Conservation (phyloP, 257 asterid genomes). For the Nicotiana tomentosiformis region DNA sequence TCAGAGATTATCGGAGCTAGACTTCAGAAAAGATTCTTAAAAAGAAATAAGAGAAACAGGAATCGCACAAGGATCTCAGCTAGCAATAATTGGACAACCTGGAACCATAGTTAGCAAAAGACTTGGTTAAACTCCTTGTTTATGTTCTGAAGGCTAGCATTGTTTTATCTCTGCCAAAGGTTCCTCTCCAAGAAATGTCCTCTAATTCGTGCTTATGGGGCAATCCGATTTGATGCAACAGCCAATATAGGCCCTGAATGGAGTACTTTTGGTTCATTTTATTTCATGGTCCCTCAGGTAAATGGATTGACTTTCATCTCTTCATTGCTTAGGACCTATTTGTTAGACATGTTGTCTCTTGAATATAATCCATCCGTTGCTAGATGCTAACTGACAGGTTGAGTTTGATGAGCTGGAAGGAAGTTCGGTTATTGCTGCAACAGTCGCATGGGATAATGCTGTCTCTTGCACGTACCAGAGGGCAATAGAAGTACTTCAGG, state of each 20-base stretch:
- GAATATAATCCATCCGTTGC: slow-evolving; percentile 17
- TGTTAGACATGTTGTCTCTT: neutral
- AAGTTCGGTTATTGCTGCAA: slow-evolving; percentile 86
- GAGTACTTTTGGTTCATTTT: slow-evolving; percentile 85
- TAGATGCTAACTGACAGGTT: slow-evolving; percentile 45
- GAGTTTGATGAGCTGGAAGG: slow-evolving; percentile 90
- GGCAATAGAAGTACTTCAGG: slow-evolving; percentile 67
- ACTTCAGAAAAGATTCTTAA: neutral
- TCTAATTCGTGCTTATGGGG: slow-evolving; percentile 90
- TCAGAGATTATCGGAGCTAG: neutral
- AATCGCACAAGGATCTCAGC: neutral
- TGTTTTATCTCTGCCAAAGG: slow-evolving; percentile 27
- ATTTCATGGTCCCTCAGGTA: slow-evolving; percentile 95
- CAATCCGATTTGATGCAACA: slow-evolving; percentile 76
- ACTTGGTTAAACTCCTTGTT: neutral
- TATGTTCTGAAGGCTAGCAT: slow-evolving; percentile 8
- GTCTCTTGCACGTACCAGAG: slow-evolving; percentile 53
- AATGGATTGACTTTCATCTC: neutral
- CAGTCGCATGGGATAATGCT: slow-evolving; percentile 87
- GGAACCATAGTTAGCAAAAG: neutral
- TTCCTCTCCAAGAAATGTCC: slow-evolving; percentile 83
- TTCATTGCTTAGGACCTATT: neutral
- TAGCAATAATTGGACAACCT: neutral
- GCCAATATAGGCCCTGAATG: slow-evolving; percentile 64
- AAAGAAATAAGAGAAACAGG: neutral